A percentile compares a stretch with the other conserved stretches of the same genome.
Evolutionary conservation across 1,284 basidiomycete species (phyloP).

Genomic region (Athelia psychrophila): DNA sequence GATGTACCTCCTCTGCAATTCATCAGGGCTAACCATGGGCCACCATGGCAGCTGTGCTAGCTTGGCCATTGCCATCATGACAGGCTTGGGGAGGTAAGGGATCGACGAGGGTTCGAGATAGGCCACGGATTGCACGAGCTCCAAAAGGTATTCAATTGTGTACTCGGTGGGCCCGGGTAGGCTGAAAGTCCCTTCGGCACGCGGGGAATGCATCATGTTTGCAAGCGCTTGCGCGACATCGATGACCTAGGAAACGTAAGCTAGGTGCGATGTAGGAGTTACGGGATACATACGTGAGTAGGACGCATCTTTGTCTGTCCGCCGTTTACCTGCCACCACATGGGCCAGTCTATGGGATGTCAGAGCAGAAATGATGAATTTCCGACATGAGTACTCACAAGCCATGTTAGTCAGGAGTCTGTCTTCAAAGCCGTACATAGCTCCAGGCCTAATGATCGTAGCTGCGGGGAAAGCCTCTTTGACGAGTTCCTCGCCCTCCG

Average conservation of each 20-base stretch:
- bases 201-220: conserved; percentile 69
- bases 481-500: conserved; percentile 87
- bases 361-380: conserved; percentile 11
- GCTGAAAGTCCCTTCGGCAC: conserved; percentile 67
- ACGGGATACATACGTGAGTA: conserved; percentile 71
- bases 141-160: conserved; percentile 83
- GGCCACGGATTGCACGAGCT: conserved; percentile 81
- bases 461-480: conserved; percentile 83
- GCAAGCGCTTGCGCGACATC: conserved; percentile 93
- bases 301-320: conserved; percentile 87
- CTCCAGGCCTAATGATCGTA: conserved; percentile 86
- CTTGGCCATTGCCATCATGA: conserved; percentile 68
- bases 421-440: conserved; percentile 94
- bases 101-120: conserved; percentile 68
- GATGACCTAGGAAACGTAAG: conserved; percentile 55
- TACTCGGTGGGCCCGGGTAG: conserved; percentile 90
- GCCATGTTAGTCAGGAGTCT: conserved; percentile 93
- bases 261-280: conserved; percentile 3
- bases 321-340: conserved; percentile 92
- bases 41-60: conserved; percentile 84
- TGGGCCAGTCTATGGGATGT: conserved; percentile 76
- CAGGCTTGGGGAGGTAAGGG: conserved; percentile 75
- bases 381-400: conserved; percentile 47
- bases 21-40: conserved; percentile 91
- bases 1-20: conserved; percentile 86